These are phyloP conservation scores for Poa pratensis DNA, from an alignment of 176 grass and related monocot genomes.

Conservation along the genomic window DNA sequence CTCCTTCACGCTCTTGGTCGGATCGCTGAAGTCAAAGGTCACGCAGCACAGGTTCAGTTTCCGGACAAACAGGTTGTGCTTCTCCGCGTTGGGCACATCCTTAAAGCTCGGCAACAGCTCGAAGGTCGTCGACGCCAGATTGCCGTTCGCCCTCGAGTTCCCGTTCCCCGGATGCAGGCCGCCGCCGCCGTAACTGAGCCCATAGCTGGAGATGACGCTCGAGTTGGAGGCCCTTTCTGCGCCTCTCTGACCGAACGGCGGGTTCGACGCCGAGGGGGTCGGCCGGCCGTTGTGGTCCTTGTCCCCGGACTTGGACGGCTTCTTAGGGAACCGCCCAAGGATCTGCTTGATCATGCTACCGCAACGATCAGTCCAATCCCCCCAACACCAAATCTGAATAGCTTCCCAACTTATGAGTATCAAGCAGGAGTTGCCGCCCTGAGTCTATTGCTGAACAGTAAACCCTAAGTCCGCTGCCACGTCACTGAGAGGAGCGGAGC, in stretches of 20 bases:
- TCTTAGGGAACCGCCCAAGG: constrained; percentile 74
- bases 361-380: constrained; percentile 14
- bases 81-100: constrained; percentile 76
- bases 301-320: constrained; percentile 68
- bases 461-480: constrained; percentile 37
- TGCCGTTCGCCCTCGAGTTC: constrained; percentile 52
- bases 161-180: constrained; percentile 42
- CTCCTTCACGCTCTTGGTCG: constrained; percentile 69
- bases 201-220: constrained; percentile 60
- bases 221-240: constrained; percentile 44
- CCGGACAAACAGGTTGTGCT: constrained; percentile 63
- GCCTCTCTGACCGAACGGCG: constrained; percentile 37
- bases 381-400: constrained; percentile 3
- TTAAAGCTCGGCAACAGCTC: constrained; percentile 67
- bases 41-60: constrained; percentile 74
- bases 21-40: constrained; percentile 72
- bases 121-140: constrained; percentile 9
- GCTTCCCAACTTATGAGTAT: neutral
- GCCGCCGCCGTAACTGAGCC: constrained; percentile 54
- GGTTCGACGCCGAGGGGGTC: constrained; percentile 36
- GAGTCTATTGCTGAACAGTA: constrained; percentile 13
- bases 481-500: neutral
- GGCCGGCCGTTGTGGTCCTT: constrained; percentile 56
- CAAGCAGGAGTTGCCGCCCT: neutral
- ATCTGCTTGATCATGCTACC: constrained; percentile 83